These are phyloP conservation scores for Mrakia frigida DNA, from an alignment of 768 basidiomycete genomes.

Conservation along the genomic window DNA sequence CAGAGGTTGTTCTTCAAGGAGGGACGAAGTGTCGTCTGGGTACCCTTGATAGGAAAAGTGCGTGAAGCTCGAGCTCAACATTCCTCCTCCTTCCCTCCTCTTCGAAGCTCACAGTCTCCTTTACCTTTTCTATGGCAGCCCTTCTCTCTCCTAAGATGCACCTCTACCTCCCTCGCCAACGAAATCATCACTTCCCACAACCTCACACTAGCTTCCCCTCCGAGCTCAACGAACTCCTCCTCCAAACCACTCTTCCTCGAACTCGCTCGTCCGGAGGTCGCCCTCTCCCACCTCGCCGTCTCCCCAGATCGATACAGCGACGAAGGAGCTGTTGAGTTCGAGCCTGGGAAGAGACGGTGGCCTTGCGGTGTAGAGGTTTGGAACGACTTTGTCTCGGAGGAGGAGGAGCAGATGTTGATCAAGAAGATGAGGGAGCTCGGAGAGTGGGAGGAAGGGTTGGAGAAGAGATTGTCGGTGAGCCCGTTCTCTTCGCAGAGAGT, in stretches of 20 bases:
- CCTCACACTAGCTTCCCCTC: neutral
- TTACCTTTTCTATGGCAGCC: neutral
- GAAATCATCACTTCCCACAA: neutral
- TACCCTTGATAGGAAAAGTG: constrained; percentile 26
- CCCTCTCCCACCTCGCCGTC: constrained; percentile 10
- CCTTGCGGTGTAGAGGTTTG: constrained; percentile 31
- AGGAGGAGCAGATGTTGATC: constrained; percentile 27
- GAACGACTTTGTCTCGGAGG: constrained; percentile 21
- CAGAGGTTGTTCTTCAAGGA: neutral
- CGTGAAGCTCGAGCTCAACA: neutral
- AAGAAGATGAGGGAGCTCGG: constrained; percentile 24
- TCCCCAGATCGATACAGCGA: neutral
- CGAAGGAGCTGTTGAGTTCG: constrained; percentile 27
- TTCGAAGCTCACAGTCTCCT: neutral
- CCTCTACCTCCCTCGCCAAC: neutral
- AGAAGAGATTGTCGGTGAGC: constrained; percentile 25
- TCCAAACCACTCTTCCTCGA: constrained; percentile 30
- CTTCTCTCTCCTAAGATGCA: constrained; percentile 25
- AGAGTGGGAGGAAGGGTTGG: constrained; percentile 20
- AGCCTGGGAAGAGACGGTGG: constrained; percentile 11
- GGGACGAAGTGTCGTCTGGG: constrained; percentile 5
- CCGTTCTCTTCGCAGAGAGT: neutral
- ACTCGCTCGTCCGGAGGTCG: constrained; percentile 21
- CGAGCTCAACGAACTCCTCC: neutral
- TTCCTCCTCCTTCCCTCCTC: neutral